Percentiles rank a stretch among this genome's conserved stretches.
Evolutionary conservation across 768 basidiomycete species (phyloP).

Genomic region (Russula olivacea): DNA sequence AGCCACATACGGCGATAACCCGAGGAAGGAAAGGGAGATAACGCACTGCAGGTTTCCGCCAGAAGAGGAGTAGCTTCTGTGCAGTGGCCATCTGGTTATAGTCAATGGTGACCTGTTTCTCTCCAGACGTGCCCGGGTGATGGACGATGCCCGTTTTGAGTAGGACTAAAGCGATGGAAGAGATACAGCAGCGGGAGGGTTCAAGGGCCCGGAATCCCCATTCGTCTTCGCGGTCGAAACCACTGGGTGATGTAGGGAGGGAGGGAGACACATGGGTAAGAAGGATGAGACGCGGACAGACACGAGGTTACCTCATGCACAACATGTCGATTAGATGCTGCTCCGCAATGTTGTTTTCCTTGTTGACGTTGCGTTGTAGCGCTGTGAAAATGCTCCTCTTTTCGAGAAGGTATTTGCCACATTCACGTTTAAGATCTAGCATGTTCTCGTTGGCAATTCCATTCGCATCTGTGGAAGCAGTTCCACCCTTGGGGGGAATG

Average conservation of each 20-base stretch:
- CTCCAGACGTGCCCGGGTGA: conserved; percentile 44
- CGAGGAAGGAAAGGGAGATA: conserved; percentile 8
- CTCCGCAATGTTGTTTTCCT: conserved; percentile 98
- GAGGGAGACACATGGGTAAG: conserved; percentile 8
- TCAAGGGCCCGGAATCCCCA: conserved; percentile 98
- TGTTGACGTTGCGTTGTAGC: conserved; percentile 96
- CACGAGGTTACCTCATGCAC: conserved; percentile 83
- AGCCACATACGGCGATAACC: conserved; percentile 13
- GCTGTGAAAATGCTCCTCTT: conserved; percentile 95
- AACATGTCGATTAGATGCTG: conserved; percentile 99
- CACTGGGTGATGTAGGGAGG: conserved; percentile 42
- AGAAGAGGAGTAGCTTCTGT: conserved; percentile 94
- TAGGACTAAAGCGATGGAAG: conserved; percentile 94
- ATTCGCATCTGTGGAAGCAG: conserved; percentile 61
- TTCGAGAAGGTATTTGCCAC: conserved; percentile 82
- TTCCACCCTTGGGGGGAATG: conserved; percentile 70
- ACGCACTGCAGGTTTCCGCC: conserved; percentile 98
- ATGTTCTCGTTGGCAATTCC: conserved; percentile 77
- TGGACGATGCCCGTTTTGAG: conserved; percentile 96
- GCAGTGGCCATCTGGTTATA: conserved; percentile 93
- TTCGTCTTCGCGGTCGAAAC: conserved; percentile 94
- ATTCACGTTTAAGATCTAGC: conserved; percentile 75
- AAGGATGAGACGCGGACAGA: conserved; percentile 6
- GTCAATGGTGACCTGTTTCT: conserved; percentile 78
- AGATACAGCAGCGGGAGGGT: conserved; percentile 94